Evolutionary conservation across 495 filamentous ascomycete species (phyloP).

Genomic region (Hypoxylon perforatum): DNA sequence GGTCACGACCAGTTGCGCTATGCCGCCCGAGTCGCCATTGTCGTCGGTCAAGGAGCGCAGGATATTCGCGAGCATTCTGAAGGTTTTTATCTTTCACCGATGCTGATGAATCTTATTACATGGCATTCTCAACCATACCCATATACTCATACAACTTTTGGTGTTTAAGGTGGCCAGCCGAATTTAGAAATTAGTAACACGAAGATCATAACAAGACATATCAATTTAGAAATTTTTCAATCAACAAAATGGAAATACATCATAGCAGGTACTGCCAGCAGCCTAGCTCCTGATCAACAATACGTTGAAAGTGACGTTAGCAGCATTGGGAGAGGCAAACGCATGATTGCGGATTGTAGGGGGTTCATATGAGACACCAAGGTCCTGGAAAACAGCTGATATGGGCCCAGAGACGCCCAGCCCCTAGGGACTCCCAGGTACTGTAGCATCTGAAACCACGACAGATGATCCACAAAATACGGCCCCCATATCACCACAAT

Average conservation of each 20-base stretch:
- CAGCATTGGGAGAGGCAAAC: constrained; percentile 19
- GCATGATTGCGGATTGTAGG: constrained; percentile 40
- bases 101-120: constrained; percentile 24
- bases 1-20: constrained; percentile 44
- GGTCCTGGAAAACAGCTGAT: constrained; percentile 46
- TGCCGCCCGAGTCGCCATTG: constrained; percentile 33
- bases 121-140: constrained; percentile 11
- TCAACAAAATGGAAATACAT: not conserved
- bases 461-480: constrained; percentile 17
- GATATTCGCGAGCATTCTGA: constrained; percentile 39
- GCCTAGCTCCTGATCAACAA: constrained; percentile 22
- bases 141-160: constrained; percentile 8
- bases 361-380: constrained; percentile 37
- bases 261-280: constrained; percentile 28
- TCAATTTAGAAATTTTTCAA: constrained; percentile 4
- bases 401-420: constrained; percentile 38
- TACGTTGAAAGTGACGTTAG: constrained; percentile 11
- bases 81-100: constrained; percentile 11
- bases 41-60: constrained; percentile 35
- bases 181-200: constrained; percentile 24
- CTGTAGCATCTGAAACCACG: constrained; percentile 36
- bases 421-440: constrained; percentile 26
- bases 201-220: constrained; percentile 33
- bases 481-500: constrained; percentile 7
- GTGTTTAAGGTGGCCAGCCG: constrained; percentile 21